Conservation (phyloP, 2,329 filamentous ascomycete genomes). For the Verticillium zaregamsianum region DNA sequence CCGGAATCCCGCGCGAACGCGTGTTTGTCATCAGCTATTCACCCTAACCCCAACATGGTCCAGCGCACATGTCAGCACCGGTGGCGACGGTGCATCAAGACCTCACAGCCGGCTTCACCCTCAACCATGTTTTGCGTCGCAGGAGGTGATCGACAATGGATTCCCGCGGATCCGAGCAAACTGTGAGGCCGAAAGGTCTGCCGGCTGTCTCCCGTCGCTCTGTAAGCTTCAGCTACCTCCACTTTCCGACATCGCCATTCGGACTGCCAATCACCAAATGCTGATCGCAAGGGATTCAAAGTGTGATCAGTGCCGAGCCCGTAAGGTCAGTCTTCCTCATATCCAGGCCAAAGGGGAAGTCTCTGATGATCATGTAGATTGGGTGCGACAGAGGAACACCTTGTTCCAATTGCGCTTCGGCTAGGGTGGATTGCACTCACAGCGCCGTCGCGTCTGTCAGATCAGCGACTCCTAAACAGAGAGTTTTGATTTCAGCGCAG, state of each 20-base stretch:
- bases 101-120: neutral
- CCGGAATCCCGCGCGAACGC: conserved; percentile 18
- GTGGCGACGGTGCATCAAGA: neutral
- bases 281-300: conserved; percentile 2
- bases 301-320: conserved; percentile 26
- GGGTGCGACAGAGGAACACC: conserved; percentile 25
- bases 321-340: conserved; percentile 16
- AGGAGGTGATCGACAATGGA: conserved; percentile 2
- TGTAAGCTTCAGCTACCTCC: conserved; percentile 9
- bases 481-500: conserved; percentile 29
- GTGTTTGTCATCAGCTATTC: neutral
- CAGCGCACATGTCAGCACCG: no score
- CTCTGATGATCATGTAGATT: conserved; percentile 13
- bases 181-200: conserved; percentile 1
- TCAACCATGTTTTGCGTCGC: neutral
- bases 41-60: no score
- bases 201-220: conserved; percentile 19
- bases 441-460: conserved; percentile 20
- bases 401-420: conserved; percentile 28
- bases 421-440: conserved; percentile 26
- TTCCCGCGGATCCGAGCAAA: conserved; percentile 10
- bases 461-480: conserved; percentile 20
- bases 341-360: neutral
- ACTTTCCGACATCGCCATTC: neutral
- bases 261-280: neutral